Evolutionary conservation across 345 rosid species (phyloP).

Genomic region (Brassica juncea): DNA sequence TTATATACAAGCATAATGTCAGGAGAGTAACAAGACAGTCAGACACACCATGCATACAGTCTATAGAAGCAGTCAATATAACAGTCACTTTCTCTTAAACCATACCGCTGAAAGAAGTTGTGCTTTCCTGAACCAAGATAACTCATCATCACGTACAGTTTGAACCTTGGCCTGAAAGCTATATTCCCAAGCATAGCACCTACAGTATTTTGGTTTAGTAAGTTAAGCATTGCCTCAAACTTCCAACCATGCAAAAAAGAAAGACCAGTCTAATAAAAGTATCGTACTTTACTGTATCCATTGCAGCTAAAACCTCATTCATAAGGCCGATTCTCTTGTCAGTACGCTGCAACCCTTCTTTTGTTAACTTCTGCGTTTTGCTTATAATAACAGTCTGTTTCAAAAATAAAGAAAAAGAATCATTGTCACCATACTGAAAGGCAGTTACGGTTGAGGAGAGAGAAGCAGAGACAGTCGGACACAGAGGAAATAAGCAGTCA

Average conservation of each 20-base stretch:
- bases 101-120: conserved; percentile 89
- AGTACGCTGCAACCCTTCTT: conserved; percentile 96
- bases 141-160: conserved; percentile 74
- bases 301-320: conserved; percentile 98
- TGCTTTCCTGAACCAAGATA: conserved; percentile 96
- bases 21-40: not conserved
- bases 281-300: conserved; percentile 97
- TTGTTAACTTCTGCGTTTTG: conserved; percentile 83
- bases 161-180: conserved; percentile 93
- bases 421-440: conserved; percentile 6
- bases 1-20: not conserved
- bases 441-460: conserved; percentile 3
- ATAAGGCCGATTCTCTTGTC: conserved; percentile 97
- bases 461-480: conserved; percentile 3
- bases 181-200: conserved; percentile 99
- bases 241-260: conserved; percentile 10
- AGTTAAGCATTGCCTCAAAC: conserved; percentile 26
- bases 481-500: conserved; percentile 19
- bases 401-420: not conserved
- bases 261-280: conserved; percentile 8
- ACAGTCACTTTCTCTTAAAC: conserved; percentile 5
- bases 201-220: conserved; percentile 42
- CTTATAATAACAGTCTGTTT: conserved; percentile 84
- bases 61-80: conserved; percentile 28
- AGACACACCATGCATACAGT: conserved; percentile 3